These are phyloP conservation scores for Eucalyptus cladocalyx DNA, from an alignment of 345 rosid species.

Conservation along the genomic window DNA sequence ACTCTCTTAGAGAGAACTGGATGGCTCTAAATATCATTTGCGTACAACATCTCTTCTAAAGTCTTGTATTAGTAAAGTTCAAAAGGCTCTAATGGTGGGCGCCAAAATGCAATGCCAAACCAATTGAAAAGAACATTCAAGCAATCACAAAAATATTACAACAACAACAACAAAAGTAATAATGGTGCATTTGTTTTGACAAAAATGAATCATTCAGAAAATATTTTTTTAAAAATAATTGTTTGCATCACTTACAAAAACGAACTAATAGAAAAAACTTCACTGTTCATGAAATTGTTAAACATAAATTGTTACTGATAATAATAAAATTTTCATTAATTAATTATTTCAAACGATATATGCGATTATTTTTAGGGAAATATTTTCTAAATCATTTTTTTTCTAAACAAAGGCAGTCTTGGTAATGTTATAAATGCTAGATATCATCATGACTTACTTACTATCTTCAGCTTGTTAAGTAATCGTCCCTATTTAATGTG, in stretches of 20 bases:
- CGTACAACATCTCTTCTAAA: background rate
- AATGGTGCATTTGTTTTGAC: background rate
- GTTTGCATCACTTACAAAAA: background rate
- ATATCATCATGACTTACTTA: background rate
- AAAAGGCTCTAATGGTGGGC: background rate
- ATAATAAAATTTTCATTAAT: background rate
- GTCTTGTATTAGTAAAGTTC: background rate
- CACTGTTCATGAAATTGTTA: background rate
- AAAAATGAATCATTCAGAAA: background rate
- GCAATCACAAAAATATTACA: background rate
- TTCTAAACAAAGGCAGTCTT: background rate
- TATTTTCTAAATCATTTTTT: background rate
- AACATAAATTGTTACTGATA: background rate
- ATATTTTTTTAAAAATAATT: rapidly evolving
- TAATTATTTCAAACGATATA: background rate
- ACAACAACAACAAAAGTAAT: background rate
- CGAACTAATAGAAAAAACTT: background rate
- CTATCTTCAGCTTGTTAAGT: background rate
- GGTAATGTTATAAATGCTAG: background rate
- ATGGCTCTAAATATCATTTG: background rate
- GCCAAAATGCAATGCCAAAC: background rate
- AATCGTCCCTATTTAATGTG: background rate
- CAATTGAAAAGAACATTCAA: background rate
- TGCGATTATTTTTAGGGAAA: background rate
- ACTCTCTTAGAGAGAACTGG: background rate